A percentile compares a stretch with the other conserved stretches of the same genome.
These are phyloP conservation scores for Artomyces pyxidatus DNA, from an alignment of 768 basidiomycete genomes.

Conservation along the genomic window DNA sequence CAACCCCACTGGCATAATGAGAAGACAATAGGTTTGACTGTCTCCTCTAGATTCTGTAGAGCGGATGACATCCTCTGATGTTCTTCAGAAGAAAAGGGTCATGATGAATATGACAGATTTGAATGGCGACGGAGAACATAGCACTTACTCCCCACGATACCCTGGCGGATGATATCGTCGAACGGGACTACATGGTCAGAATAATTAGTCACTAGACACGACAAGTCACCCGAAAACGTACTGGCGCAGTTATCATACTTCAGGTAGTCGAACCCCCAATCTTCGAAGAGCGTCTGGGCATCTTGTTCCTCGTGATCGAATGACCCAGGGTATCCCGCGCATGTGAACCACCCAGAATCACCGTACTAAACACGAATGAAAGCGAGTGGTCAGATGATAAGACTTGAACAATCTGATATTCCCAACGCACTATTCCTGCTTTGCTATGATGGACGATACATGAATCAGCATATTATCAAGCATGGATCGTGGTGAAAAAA, in stretches of 20 bases:
- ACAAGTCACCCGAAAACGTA: conserved; percentile 19
- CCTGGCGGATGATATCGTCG: conserved; percentile 46
- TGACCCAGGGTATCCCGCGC: conserved; percentile 56
- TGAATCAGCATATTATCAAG: no score
- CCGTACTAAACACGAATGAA: conserved; percentile 38
- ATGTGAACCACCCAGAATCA: conserved; percentile 64
- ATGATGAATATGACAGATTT: conserved; percentile 2
- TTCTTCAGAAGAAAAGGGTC: conserved; percentile 27
- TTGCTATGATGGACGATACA: conserved; percentile 34
- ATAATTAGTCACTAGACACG: background rate
- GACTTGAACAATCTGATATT: no score
- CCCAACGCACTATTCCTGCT: conserved; percentile 51
- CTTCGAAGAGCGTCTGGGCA: conserved; percentile 31
- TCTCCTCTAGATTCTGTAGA: conserved; percentile 38
- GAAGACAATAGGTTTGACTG: conserved; percentile 44
- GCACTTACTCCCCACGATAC: conserved; percentile 45
- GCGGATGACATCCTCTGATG: conserved; percentile 55
- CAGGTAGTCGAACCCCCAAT: conserved; percentile 59
- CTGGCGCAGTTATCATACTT: conserved; percentile 64
- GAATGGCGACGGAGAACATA: conserved; percentile 8
- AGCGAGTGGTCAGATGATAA: background rate
- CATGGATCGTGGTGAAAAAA: no score
- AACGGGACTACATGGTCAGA: conserved; percentile 36
- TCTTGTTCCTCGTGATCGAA: conserved; percentile 53
- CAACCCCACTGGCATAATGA: conserved; percentile 65